phyloP scores from a whole-genome alignment of 257 asterid species.

The Orobanche coerulescens region DNA sequence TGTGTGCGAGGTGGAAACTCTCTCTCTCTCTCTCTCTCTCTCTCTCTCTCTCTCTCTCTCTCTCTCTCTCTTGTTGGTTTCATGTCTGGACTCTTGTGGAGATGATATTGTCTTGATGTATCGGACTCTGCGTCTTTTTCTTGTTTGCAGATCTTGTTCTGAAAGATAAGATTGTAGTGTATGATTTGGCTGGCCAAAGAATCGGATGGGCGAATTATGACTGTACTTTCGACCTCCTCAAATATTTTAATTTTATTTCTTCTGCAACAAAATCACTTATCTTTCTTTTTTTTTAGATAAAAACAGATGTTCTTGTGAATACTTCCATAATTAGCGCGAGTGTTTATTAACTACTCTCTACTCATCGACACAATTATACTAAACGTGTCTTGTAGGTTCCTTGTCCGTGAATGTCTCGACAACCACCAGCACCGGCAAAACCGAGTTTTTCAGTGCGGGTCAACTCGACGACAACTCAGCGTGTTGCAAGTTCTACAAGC shows the following conservation, averaged over 20 bases:
- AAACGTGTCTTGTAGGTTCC: conserved; percentile 48
- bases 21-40: neutral
- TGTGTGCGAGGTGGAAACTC: neutral
- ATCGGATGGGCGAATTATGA: conserved; percentile 89
- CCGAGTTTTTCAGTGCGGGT: conserved; percentile 68
- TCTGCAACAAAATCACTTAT: too few species aligned
- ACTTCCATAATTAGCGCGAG: too few species aligned
- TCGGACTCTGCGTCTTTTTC: neutral
- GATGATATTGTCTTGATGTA: neutral
- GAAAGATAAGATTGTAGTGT: conserved; percentile 84
- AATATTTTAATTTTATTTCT: too few species aligned
- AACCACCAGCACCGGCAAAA: conserved; percentile 46
- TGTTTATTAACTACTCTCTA: neutral
- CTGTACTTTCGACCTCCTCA: conserved; percentile 43
- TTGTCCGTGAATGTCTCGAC: conserved; percentile 68
- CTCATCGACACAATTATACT: neutral
- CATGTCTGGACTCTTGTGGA: neutral
- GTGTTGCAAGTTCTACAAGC: conserved; percentile 5
- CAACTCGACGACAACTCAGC: conserved; percentile 36
- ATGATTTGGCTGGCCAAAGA: conserved; percentile 71
- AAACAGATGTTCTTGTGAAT: too few species aligned
- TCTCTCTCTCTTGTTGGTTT: too few species aligned
- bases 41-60: too few species aligned
- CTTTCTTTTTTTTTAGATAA: neutral
- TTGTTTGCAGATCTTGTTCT: conserved; percentile 62